Conservation (phyloP, 2,329 filamentous ascomycete species). For the Colletotrichum navitas region DNA sequence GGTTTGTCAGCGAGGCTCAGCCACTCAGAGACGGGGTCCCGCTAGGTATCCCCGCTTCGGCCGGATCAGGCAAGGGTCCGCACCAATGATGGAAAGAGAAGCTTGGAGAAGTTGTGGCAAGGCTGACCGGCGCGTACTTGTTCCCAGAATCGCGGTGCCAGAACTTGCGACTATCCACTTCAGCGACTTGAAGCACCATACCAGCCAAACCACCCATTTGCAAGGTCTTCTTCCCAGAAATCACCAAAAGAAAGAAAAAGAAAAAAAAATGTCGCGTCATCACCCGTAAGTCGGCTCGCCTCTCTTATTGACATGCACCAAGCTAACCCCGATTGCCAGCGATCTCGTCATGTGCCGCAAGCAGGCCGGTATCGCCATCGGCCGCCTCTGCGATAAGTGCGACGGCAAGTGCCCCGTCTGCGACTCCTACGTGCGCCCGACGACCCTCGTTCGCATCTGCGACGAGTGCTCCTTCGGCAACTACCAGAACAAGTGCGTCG, state of each 20-base stretch:
- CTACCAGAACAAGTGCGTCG: constrained; percentile 99
- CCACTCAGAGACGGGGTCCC: constrained; percentile 15
- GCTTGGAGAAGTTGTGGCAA: constrained; percentile 50
- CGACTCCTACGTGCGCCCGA: constrained; percentile 98
- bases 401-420: constrained; percentile 99
- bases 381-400: constrained; percentile 99
- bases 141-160: constrained; percentile 3
- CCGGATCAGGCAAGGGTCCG: constrained; percentile 24
- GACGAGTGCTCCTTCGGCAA: constrained; percentile 99
- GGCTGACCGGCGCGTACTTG: constrained; percentile 58
- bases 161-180: constrained; percentile 13
- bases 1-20: constrained; percentile 39
- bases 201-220: constrained; percentile 22
- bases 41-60: constrained; percentile 12
- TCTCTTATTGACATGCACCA: constrained; percentile 38
- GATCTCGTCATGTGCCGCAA: constrained; percentile 99
- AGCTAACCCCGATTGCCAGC: constrained; percentile 59
- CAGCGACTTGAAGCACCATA: constrained; percentile 18
- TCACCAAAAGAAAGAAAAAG: constrained; percentile 44
- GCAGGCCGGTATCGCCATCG: constrained; percentile 96
- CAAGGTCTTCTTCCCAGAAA: constrained; percentile 15
- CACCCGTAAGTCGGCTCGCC: constrained; percentile 75
- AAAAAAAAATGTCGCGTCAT: constrained; percentile 84
- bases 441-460: constrained; percentile 97
- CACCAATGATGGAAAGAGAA: constrained; percentile 36